phyloP scores from a whole-genome alignment of 441 rosid species.

The Dalechampia spathulata region DNA sequence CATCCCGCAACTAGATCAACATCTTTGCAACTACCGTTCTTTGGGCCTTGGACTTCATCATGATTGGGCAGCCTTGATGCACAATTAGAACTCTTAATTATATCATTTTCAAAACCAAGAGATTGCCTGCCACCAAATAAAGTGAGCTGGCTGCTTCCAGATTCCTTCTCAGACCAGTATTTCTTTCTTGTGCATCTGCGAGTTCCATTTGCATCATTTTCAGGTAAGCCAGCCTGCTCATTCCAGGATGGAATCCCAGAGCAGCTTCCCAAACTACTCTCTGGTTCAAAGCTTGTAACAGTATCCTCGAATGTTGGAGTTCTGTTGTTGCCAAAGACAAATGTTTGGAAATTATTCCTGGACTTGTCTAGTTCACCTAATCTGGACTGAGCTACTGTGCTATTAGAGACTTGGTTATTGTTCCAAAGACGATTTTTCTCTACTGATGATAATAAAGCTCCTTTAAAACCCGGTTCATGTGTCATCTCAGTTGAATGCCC shows the following conservation, averaged over 20 bases:
- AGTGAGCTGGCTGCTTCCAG: slow-evolving; percentile 20
- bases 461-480: slow-evolving; percentile 14
- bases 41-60: slow-evolving; percentile 8
- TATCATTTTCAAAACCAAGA: slow-evolving; percentile 17
- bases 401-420: slow-evolving; percentile 14
- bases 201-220: background rate
- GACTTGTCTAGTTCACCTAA: slow-evolving; percentile 13
- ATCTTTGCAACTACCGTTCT: slow-evolving; percentile 10
- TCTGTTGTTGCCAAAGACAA: slow-evolving; percentile 14
- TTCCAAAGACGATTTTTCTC: slow-evolving; percentile 10
- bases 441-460: slow-evolving; percentile 11
- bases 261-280: slow-evolving; percentile 7
- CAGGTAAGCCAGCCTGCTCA: slow-evolving; percentile 4
- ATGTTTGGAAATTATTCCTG: slow-evolving; percentile 15
- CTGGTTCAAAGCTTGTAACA: background rate
- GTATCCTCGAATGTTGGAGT: slow-evolving; percentile 1
- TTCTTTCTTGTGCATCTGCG: slow-evolving; percentile 7
- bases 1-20: slow-evolving; percentile 5
- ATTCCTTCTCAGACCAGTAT: slow-evolving; percentile 13
- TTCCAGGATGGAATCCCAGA: slow-evolving; percentile 7
- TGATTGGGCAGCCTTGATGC: slow-evolving; percentile 12
- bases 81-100: slow-evolving; percentile 18
- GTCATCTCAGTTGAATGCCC: slow-evolving; percentile 20
- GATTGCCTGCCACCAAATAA: slow-evolving; percentile 23
- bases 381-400: slow-evolving; percentile 12